Conservation (phyloP, 257 asterid species). For the Nicotiana benthamiana region DNA sequence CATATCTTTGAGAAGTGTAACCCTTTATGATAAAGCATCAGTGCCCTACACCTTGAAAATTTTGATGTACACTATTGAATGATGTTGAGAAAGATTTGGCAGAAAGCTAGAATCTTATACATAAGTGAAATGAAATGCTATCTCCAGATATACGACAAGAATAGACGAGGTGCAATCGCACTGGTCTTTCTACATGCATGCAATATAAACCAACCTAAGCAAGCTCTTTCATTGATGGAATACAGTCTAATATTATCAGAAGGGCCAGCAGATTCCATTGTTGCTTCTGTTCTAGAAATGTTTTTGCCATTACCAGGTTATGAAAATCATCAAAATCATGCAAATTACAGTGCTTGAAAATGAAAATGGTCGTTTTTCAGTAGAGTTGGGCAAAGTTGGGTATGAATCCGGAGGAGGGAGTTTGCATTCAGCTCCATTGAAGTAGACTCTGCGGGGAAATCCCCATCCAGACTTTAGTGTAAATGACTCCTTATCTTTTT, state of each 20-base stretch:
- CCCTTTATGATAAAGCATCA: not conserved
- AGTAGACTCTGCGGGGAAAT: slow-evolving; percentile 53
- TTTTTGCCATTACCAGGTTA: not conserved
- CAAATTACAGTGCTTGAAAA: slow-evolving; percentile 16
- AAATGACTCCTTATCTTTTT: slow-evolving; percentile 45
- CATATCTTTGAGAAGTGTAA: not conserved
- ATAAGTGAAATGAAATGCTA: not conserved
- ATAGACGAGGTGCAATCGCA: not conserved
- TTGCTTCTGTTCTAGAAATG: not conserved
- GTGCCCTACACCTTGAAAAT: not conserved
- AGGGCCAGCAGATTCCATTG: not conserved
- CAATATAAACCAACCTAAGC: not conserved
- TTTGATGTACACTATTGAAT: not conserved
- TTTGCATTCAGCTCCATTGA: slow-evolving; percentile 67
- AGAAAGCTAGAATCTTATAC: not conserved
- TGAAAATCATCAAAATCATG: slow-evolving; percentile 3
- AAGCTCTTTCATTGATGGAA: not conserved
- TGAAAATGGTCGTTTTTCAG: slow-evolving; percentile 10
- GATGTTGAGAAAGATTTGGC: not conserved
- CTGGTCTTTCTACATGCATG: not conserved
- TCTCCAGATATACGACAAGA: not conserved
- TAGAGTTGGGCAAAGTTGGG: slow-evolving; percentile 46
- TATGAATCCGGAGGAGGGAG: slow-evolving; percentile 63
- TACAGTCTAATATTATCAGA: not conserved
- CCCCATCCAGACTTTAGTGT: slow-evolving; percentile 60